phyloP scores from a whole-genome alignment of 441 rosid genomes.

The Theobroma grandiflorum region DNA sequence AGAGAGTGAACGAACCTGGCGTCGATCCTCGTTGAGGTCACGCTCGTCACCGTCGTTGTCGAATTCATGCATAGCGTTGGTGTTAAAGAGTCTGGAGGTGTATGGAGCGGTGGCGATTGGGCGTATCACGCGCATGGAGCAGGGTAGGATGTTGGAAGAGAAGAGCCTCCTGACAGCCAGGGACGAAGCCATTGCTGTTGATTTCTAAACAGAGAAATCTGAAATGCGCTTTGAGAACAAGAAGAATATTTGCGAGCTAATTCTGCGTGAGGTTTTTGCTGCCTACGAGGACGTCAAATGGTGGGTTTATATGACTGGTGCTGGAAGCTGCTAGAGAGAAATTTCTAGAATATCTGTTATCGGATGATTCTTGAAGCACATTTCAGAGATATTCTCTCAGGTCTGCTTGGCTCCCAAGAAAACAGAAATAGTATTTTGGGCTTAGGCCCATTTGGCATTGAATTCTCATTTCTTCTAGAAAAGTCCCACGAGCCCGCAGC shows the following conservation, averaged over 20 bases:
- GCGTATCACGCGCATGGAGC: constrained; percentile 27
- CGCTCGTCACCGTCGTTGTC: constrained; percentile 37
- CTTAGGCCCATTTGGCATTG: not conserved
- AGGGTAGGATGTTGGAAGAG: constrained; percentile 39
- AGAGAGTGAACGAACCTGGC: constrained; percentile 39
- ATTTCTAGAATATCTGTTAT: constrained; percentile 25
- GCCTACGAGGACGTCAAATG: fast-evolving
- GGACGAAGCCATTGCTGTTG: constrained; percentile 56
- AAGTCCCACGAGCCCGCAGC: not conserved
- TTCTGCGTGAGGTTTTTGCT: not conserved
- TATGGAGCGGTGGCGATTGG: constrained; percentile 30
- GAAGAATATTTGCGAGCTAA: not conserved
- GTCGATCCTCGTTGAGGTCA: constrained; percentile 39
- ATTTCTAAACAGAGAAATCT: not conserved
- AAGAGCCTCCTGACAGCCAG: constrained; percentile 56
- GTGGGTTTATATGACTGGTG: not conserved
- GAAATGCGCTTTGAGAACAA: not conserved
- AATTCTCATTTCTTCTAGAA: not conserved
- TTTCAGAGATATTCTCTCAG: not conserved
- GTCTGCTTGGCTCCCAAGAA: not conserved
- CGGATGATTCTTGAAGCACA: constrained; percentile 38
- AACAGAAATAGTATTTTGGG: not conserved
- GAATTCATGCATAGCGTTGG: constrained; percentile 51
- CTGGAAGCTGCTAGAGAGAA: constrained; percentile 40
- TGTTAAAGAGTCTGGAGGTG: constrained; percentile 60